Conservation (phyloP, 148 eudicot genomes). For the Suaeda aralocaspica region DNA sequence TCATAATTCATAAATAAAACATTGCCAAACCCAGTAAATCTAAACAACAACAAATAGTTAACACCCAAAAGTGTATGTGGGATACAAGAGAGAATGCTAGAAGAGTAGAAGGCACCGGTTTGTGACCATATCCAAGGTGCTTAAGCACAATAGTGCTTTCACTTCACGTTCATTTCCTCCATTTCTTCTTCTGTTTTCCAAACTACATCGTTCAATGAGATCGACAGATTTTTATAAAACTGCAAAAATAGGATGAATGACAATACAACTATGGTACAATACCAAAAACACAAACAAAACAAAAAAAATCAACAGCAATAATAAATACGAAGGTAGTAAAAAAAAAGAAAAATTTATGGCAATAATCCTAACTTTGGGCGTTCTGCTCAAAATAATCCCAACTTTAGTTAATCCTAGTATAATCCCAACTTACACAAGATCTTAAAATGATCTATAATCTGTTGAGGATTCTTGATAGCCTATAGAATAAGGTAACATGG, state of each 20-base stretch:
- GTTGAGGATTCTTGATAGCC: too few relatives aligned
- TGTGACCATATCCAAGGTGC: not conserved
- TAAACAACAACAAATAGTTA: not conserved
- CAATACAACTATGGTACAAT: not conserved
- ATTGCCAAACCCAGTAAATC: slow-evolving; percentile 1
- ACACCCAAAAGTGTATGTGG: not conserved
- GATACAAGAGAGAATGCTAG: not conserved
- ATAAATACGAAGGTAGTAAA: not conserved
- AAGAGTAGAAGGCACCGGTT: not conserved
- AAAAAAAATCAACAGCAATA: not conserved
- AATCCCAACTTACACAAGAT: too few relatives aligned
- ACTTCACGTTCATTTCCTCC: slow-evolving; percentile 35
- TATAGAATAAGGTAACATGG: too few relatives aligned
- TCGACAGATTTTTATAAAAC: slow-evolving; percentile 83
- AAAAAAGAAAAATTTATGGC: too few relatives aligned
- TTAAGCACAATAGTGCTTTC: not conserved
- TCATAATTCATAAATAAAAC: slow-evolving; percentile 9
- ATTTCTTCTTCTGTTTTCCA: slow-evolving; percentile 97
- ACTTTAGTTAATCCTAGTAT: too few relatives aligned
- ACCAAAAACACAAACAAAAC: not conserved
- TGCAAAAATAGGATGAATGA: slow-evolving; percentile 24
- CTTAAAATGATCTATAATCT: too few relatives aligned
- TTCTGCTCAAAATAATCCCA: too few relatives aligned
- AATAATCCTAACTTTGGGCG: too few relatives aligned
- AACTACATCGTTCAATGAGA: slow-evolving; percentile 71